Percentiles rank a stretch among this genome's conserved stretches.
Evolutionary conservation across 176 grass and related monocot species (phyloP).

Genomic region (Avena sativa): DNA sequence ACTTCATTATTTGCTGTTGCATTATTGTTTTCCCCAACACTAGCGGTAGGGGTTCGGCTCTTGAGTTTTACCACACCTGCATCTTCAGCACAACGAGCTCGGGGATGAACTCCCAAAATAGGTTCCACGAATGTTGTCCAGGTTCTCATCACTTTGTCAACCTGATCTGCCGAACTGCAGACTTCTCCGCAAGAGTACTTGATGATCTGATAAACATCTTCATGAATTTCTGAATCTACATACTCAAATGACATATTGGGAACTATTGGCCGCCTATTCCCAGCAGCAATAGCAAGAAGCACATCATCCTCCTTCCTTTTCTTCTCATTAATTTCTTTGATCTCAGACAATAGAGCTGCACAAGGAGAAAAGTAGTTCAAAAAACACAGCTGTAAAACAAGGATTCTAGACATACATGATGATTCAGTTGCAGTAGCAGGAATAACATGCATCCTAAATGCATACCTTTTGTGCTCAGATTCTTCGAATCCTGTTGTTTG

Average conservation of each 20-base stretch:
- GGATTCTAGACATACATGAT: not conserved
- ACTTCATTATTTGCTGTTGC: conserved; percentile 35
- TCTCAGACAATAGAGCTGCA: conserved; percentile 67
- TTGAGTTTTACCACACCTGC: conserved; percentile 43
- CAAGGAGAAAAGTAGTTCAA: conserved; percentile 12
- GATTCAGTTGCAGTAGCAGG: conserved; percentile 12
- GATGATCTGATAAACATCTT: conserved; percentile 73
- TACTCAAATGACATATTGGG: conserved; percentile 80
- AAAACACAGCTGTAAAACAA: conserved; percentile 21
- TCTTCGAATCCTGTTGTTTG: conserved; percentile 84
- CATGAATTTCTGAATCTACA: conserved; percentile 60
- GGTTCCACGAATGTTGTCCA: conserved; percentile 73
- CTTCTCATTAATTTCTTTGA: conserved; percentile 80
- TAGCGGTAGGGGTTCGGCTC: conserved; percentile 46
- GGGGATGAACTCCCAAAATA: conserved; percentile 56
- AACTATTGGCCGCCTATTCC: conserved; percentile 54
- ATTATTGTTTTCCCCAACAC: conserved; percentile 52
- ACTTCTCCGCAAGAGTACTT: conserved; percentile 79
- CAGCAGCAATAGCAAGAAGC: conserved; percentile 66
- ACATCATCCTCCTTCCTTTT: conserved; percentile 63
- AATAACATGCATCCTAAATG: conserved; percentile 33
- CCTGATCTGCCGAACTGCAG: conserved; percentile 61
- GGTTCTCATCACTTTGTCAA: conserved; percentile 61
- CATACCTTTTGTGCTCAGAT: conserved; percentile 78
- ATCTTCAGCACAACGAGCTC: conserved; percentile 48